phyloP scores from a whole-genome alignment of 1,139 yeast species.

The Pichia inconspicua region DNA sequence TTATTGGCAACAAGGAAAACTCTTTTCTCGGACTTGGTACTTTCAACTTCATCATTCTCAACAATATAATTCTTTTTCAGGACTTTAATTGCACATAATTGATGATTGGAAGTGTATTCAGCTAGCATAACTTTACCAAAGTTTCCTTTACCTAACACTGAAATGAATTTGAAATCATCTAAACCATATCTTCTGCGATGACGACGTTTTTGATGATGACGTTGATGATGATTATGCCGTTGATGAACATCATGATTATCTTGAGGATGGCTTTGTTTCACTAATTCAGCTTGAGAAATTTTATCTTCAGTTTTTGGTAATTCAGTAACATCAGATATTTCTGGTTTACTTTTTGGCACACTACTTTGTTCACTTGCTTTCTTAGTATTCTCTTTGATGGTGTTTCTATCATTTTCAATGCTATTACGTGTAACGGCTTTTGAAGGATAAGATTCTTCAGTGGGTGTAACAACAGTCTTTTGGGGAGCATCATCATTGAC shows the following conservation, averaged over 20 bases:
- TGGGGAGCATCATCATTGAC: not conserved
- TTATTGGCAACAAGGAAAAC: slow-evolving; percentile 86
- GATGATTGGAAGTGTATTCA: slow-evolving; percentile 72
- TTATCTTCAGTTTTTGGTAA: not conserved
- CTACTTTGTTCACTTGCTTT: not conserved
- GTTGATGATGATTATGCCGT: slow-evolving; percentile 20
- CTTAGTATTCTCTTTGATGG: not conserved
- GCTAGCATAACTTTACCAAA: slow-evolving; percentile 98
- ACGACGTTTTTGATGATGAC: slow-evolving; percentile 28
- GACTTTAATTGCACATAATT: slow-evolving; percentile 89
- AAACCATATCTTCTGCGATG: slow-evolving; percentile 71
- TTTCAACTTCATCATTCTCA: slow-evolving; percentile 92
- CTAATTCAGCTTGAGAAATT: not conserved
- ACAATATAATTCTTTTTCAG: slow-evolving; percentile 91
- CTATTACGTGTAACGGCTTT: slow-evolving; percentile 9
- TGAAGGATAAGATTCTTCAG: slow-evolving; percentile 6
- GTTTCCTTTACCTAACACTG: slow-evolving; percentile 95
- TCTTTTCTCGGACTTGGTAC: slow-evolving; percentile 87
- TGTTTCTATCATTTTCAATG: not conserved
- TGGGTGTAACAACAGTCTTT: not conserved
- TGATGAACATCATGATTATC: slow-evolving; percentile 8
- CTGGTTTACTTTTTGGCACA: not conserved
- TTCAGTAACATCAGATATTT: not conserved
- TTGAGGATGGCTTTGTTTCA: not conserved
- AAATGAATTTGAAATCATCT: slow-evolving; percentile 88